These are phyloP conservation scores for Abelmoschus esculentus DNA, from an alignment of 345 rosid species.

Conservation along the genomic window DNA sequence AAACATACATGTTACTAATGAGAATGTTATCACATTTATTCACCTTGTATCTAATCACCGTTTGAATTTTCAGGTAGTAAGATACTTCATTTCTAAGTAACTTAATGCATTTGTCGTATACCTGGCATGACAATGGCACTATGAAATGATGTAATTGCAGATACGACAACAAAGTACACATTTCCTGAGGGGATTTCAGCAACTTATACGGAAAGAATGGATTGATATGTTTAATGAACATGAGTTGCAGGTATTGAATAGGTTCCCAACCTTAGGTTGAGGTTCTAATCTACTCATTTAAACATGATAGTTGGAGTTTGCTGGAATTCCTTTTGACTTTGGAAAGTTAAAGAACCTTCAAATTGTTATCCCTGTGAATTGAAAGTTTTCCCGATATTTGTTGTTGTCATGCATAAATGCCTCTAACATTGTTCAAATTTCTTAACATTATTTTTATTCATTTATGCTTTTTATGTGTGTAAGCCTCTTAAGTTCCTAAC, in stretches of 20 bases:
- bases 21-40: constrained; percentile 79
- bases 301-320: too few relatives aligned
- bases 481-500: too few relatives aligned
- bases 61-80: constrained; percentile 70
- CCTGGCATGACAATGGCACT: constrained; percentile 6
- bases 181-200: constrained; percentile 93
- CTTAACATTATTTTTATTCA: not conserved
- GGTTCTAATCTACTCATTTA: too few relatives aligned
- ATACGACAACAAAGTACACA: constrained; percentile 92
- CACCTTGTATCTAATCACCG: constrained; percentile 98
- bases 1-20: constrained; percentile 73
- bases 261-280: too few relatives aligned
- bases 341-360: too few relatives aligned
- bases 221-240: constrained; percentile 97
- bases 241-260: constrained; percentile 74
- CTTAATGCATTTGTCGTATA: not conserved
- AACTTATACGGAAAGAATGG: constrained; percentile 89
- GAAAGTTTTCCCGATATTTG: too few relatives aligned
- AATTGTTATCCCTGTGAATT: too few relatives aligned
- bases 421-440: not conserved
- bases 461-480: not conserved
- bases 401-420: too few relatives aligned
- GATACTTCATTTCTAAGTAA: constrained; percentile 8
- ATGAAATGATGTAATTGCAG: constrained; percentile 31
- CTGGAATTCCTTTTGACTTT: too few relatives aligned